These are phyloP conservation scores for Patellifolia procumbens DNA, from an alignment of 179 eudicot genomes.

Conservation along the genomic window DNA sequence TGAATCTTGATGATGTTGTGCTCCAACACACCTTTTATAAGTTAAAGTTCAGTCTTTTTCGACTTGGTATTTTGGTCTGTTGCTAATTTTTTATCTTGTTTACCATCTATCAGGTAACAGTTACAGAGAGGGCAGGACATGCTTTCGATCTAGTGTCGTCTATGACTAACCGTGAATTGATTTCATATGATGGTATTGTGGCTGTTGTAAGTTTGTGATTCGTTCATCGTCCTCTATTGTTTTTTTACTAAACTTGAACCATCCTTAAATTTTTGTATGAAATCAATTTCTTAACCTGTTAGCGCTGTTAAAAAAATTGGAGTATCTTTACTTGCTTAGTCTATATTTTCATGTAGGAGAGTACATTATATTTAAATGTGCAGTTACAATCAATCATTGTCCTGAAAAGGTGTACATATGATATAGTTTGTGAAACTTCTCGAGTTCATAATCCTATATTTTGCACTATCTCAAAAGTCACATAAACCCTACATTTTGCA, in stretches of 20 bases:
- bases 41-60: not conserved
- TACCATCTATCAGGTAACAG: slow-evolving; percentile 53
- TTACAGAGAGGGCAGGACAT: slow-evolving; percentile 91
- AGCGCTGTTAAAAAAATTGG: not conserved
- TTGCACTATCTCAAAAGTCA: not conserved
- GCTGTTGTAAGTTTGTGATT: slow-evolving; percentile 78
- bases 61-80: not conserved
- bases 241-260: not conserved
- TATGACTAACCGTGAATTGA: slow-evolving; percentile 67
- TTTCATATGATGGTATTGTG: slow-evolving; percentile 77
- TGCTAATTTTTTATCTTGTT: slow-evolving; percentile 4
- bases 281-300: not conserved
- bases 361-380: not conserved
- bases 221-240: slow-evolving; percentile 2
- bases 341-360: not conserved
- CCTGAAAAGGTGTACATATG: not conserved
- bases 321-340: not conserved
- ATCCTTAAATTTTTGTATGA: not conserved
- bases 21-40: not conserved
- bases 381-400: not conserved
- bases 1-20: slow-evolving; percentile 3
- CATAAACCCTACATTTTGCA: not conserved
- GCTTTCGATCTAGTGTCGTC: slow-evolving; percentile 78
- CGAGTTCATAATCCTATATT: not conserved
- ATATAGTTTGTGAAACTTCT: not conserved